Conservation (phyloP, 2,329 filamentous ascomycete species). For the Biscogniauxia mediterranea region DNA sequence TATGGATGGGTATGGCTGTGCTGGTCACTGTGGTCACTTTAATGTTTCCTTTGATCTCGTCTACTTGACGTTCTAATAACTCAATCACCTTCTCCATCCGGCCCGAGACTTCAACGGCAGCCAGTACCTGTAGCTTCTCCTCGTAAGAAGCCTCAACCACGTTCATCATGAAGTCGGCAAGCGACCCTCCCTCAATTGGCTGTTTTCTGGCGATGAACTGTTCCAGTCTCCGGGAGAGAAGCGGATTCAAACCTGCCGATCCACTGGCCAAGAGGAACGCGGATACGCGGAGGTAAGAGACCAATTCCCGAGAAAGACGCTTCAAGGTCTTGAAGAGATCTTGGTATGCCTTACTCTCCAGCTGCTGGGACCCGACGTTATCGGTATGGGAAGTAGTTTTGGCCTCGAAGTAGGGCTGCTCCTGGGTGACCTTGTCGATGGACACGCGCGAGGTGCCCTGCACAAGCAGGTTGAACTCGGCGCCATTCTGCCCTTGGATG, state of each 20-base stretch:
- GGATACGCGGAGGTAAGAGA: slow-evolving; percentile 79
- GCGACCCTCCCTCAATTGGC: slow-evolving; percentile 73
- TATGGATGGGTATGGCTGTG: slow-evolving; percentile 58
- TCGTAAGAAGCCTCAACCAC: slow-evolving; percentile 84
- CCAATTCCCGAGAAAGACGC: slow-evolving; percentile 78
- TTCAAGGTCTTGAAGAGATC: slow-evolving; percentile 79
- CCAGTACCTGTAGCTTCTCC: slow-evolving; percentile 84
- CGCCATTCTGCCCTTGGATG: slow-evolving; percentile 70
- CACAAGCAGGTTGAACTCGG: slow-evolving; percentile 80
- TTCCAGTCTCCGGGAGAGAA: slow-evolving; percentile 84
- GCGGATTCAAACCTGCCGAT: slow-evolving; percentile 68
- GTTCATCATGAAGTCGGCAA: slow-evolving; percentile 97
- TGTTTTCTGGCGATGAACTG: slow-evolving; percentile 83
- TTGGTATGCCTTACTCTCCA: slow-evolving; percentile 36
- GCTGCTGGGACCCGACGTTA: slow-evolving; percentile 18
- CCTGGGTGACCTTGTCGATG: slow-evolving; percentile 71
- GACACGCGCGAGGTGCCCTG: slow-evolving; percentile 79
- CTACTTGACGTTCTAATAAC: slow-evolving; percentile 78
- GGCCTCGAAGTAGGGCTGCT: slow-evolving; percentile 83
- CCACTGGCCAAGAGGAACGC: slow-evolving; percentile 72
- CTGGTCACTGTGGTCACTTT: slow-evolving; percentile 78
- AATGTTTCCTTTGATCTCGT: slow-evolving; percentile 80
- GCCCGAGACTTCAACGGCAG: slow-evolving; percentile 75
- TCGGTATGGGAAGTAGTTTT: slow-evolving; percentile 55
- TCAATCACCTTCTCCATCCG: slow-evolving; percentile 80